Evolutionary conservation across 2,329 filamentous ascomycete species (phyloP).

Genomic region (Aaosphaeria arxii): DNA sequence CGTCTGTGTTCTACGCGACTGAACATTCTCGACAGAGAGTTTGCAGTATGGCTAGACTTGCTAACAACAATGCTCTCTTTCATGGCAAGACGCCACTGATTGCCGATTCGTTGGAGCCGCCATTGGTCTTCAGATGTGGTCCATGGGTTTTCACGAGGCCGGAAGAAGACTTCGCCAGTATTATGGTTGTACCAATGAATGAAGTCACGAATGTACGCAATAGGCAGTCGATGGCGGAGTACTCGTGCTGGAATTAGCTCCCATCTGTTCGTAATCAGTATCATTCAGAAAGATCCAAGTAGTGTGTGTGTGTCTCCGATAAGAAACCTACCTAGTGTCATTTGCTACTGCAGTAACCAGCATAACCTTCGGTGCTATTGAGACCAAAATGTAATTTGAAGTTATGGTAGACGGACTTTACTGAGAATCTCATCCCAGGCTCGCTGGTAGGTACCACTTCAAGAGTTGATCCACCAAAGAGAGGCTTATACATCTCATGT

Average conservation of each 20-base stretch:
- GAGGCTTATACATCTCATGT: slow-evolving; percentile 37
- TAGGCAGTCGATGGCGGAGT: slow-evolving; percentile 32
- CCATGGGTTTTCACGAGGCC: slow-evolving; percentile 10
- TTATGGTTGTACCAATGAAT: slow-evolving; percentile 25
- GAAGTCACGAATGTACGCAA: slow-evolving; percentile 14
- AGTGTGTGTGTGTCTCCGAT: too few relatives aligned
- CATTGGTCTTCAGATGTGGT: slow-evolving; percentile 4
- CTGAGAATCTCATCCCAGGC: slow-evolving; percentile 43
- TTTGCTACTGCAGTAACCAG: slow-evolving; percentile 14
- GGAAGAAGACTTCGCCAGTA: slow-evolving; percentile 9
- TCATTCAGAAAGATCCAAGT: too few relatives aligned
- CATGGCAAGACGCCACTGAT: slow-evolving; percentile 14
- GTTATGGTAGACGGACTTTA: slow-evolving; percentile 17
- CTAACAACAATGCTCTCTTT: slow-evolving; percentile 3
- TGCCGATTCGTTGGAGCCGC: slow-evolving; percentile 9
- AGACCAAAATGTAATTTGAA: slow-evolving; percentile 24
- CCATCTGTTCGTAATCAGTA: slow-evolving; percentile 1
- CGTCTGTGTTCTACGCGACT: slow-evolving; percentile 11
- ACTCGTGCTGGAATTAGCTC: slow-evolving; percentile 35
- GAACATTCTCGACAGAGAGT: slow-evolving; percentile 11
- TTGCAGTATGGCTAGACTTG: slow-evolving; percentile 7
- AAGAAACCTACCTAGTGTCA: background rate
- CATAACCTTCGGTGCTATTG: too few relatives aligned
- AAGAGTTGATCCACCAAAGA: slow-evolving; percentile 44
- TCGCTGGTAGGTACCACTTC: slow-evolving; percentile 44